Evolutionary conservation across 2,329 filamentous ascomycete species (phyloP), one percentile per base, ranked within the genome.

Genomic region (Curvularia hawaiiensis): DNA sequence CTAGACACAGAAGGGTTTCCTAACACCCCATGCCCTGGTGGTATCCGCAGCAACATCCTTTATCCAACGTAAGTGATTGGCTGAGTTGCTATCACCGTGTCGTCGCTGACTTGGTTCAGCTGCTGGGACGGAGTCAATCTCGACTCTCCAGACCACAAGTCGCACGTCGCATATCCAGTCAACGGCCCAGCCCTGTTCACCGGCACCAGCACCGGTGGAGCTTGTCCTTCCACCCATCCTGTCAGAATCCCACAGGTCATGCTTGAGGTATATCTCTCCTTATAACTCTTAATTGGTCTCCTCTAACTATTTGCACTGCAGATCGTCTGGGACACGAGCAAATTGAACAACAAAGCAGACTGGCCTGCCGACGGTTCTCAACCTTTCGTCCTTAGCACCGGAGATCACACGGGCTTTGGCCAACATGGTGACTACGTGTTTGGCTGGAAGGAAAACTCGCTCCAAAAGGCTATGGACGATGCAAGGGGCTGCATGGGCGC

Each of bases 101-200:
- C 2, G 10, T n/a, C 6, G 28, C 40, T 41, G 8, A 38, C 58
- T 38, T 60, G 40, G 47, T 79, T 77, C 54, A 80, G 80, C 51
- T 75, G 74, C 57, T 82, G 80, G 80, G 79, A 82, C 54, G 80
- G 80, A 59, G 76, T 74, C 62, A 81, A 82, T 65, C 58, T 79
- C 6, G 80, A 88, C 71, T 59, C 56, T 3, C 59, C 59, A 2
- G 59, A 60, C 30, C 85, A 88, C 79, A 82, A 81, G 74, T 79
- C 79, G 59, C 86, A 80, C 62, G 77, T 80, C 14, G 72, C 79
- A 7, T 80, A 80, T 53, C 79, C 79, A 1, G 69, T 62, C 26
- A 70, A 60, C 20, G 70, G 69, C 1, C 68, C 69, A 12, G 61
- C 64, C 12, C 8, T 52, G 0, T 72, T 72, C 56, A 62, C 65